Percentiles rank a stretch among this genome's conserved stretches.
Conservation (phyloP, 2,329 filamentous ascomycete species). For the Tolypocladium endophyticum region DNA sequence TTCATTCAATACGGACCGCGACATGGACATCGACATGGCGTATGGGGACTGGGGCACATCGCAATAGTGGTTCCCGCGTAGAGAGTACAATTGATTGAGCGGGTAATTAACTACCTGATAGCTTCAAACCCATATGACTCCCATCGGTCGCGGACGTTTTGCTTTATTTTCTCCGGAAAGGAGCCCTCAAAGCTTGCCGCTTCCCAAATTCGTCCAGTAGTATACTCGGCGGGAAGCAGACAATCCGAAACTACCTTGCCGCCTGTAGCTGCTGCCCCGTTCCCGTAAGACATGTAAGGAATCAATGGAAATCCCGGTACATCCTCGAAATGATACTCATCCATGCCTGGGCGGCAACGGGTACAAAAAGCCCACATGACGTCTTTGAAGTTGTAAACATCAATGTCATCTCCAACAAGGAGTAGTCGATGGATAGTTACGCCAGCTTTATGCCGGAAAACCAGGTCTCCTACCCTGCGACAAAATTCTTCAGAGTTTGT, state of each 20-base stretch:
- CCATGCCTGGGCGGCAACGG: not conserved
- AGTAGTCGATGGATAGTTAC: not conserved
- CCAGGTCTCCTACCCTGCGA: not conserved
- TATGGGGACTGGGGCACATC: too few species aligned
- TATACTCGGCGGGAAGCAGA: not conserved
- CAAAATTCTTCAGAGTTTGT: not conserved
- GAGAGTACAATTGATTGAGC: too few species aligned
- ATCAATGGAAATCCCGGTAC: not conserved
- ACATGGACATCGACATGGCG: too few species aligned
- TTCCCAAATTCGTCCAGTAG: not conserved
- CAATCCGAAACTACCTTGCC: not conserved
- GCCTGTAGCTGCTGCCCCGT: not conserved
- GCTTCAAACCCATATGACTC: not conserved
- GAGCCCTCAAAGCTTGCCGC: not conserved
- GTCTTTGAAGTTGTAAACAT: not conserved
- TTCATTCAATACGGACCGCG: too few species aligned
- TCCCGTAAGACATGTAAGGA: not conserved
- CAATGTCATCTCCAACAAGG: not conserved
- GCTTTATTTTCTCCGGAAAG: not conserved
- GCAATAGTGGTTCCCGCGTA: too few species aligned
- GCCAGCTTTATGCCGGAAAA: not conserved
- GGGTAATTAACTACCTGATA: too few species aligned
- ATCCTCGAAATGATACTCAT: not conserved
- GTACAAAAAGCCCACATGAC: not conserved
- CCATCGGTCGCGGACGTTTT: not conserved